These are phyloP conservation scores for Daldinia sp. DNA, from an alignment of 2,329 filamentous ascomycete species.

Conservation along the genomic window DNA sequence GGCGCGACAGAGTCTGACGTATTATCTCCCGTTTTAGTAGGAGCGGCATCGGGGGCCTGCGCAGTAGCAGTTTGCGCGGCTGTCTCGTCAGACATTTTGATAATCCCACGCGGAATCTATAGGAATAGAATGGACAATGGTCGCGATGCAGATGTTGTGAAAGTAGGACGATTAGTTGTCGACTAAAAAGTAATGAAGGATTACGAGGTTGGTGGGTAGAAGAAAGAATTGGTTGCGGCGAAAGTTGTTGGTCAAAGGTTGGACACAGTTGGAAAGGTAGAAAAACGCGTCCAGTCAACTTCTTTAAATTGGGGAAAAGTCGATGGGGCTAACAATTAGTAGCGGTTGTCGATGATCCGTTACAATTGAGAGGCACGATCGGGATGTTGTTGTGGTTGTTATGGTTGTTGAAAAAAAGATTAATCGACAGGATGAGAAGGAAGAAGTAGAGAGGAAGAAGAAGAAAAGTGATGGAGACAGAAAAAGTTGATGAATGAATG, in stretches of 20 bases:
- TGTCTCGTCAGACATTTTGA: slow-evolving; percentile 45
- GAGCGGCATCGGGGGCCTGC: slow-evolving; percentile 39
- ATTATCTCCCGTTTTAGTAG: slow-evolving; percentile 23
- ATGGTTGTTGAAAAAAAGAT: slow-evolving; percentile 5
- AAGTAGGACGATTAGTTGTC: slow-evolving; percentile 1
- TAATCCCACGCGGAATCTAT: background rate
- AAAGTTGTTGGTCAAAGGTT: slow-evolving; percentile 36
- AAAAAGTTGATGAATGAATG: slow-evolving; percentile 34
- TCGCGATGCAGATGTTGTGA: slow-evolving; percentile 22
- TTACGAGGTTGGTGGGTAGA: background rate
- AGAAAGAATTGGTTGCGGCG: slow-evolving; percentile 26
- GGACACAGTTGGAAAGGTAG: slow-evolving; percentile 13
- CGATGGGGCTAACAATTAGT: slow-evolving; percentile 39
- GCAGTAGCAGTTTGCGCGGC: slow-evolving; percentile 42
- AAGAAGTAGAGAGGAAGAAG: background rate
- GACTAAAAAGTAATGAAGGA: slow-evolving; percentile 15
- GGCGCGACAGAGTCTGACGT: slow-evolving; percentile 39
- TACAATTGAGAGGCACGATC: slow-evolving; percentile 36
- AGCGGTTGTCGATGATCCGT: slow-evolving; percentile 29
- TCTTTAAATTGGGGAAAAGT: slow-evolving; percentile 37
- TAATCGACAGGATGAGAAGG: slow-evolving; percentile 5
- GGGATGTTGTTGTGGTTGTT: slow-evolving; percentile 20
- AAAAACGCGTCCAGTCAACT: slow-evolving; percentile 46
- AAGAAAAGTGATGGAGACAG: slow-evolving; percentile 30
- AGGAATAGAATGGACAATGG: slow-evolving; percentile 3